Percentiles rank a stretch among this genome's conserved stretches.
These are phyloP conservation scores for Cairneyella variabilis DNA, from an alignment of 495 filamentous ascomycete species.

Conservation along the genomic window DNA sequence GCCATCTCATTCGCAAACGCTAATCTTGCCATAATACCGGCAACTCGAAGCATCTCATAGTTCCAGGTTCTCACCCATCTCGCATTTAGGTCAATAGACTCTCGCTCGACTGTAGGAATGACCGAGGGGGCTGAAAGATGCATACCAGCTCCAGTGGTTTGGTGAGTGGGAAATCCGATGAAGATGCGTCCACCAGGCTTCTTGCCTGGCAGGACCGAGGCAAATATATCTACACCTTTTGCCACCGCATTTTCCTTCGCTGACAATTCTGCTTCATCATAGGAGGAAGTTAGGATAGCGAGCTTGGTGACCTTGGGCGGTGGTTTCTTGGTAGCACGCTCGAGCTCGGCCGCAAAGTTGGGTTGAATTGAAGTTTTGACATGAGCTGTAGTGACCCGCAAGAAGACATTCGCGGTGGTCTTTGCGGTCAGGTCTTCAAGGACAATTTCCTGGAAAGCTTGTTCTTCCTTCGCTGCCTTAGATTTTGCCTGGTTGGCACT, in stretches of 20 bases:
- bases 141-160: conserved; percentile 89
- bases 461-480: conserved; percentile 49
- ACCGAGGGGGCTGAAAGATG: conserved; percentile 98
- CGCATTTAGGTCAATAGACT: conserved; percentile 94
- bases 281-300: conserved; percentile 83
- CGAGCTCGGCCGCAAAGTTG: conserved; percentile 77
- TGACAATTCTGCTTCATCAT: conserved; percentile 59
- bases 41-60: conserved; percentile 85
- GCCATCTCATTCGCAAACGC: conserved; percentile 84
- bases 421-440: conserved; percentile 62
- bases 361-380: conserved; percentile 66
- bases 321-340: conserved; percentile 94
- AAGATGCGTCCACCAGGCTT: conserved; percentile 78
- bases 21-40: conserved; percentile 85
- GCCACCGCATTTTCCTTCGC: conserved; percentile 23
- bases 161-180: conserved; percentile 95
- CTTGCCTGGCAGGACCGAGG: conserved; percentile 84
- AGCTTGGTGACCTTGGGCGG: conserved; percentile 83
- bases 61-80: conserved; percentile 94
- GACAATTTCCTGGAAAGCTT: conserved; percentile 49
- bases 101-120: conserved; percentile 97
- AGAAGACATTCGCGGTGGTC: conserved; percentile 73
- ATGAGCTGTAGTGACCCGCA: conserved; percentile 79
- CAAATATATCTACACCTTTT: conserved; percentile 67
- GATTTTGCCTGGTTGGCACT: conserved; percentile 35